Evolutionary conservation across 2,329 filamentous ascomycete species (phyloP).

Genomic region (Colletotrichum magnum): DNA sequence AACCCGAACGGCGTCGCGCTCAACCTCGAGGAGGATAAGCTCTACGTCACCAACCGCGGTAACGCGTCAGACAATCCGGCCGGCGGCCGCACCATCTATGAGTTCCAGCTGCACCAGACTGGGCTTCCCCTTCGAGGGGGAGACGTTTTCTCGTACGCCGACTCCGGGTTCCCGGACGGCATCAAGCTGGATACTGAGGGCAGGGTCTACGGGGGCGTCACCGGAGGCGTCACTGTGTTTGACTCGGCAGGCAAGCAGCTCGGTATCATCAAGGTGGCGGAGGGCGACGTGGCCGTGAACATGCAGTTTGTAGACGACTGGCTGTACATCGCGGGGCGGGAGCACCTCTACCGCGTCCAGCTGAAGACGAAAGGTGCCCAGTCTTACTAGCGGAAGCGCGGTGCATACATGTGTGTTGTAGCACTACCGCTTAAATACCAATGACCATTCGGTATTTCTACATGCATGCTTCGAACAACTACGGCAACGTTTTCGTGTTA

Average conservation of each 20-base stretch:
- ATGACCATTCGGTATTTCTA: no score
- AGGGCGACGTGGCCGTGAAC: constrained; percentile 39
- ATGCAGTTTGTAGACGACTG: constrained; percentile 40
- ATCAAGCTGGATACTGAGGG: constrained; percentile 39
- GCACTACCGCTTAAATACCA: no score
- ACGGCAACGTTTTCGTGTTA: no score
- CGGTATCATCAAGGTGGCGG: constrained; percentile 37
- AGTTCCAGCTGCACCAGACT: constrained; percentile 11
- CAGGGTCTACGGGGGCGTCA: constrained; percentile 37
- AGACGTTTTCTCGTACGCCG: constrained; percentile 38
- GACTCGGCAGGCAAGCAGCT: constrained; percentile 27
- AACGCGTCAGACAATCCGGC: constrained; percentile 40
- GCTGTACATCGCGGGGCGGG: constrained; percentile 37
- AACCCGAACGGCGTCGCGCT: constrained; percentile 42
- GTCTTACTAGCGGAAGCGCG: neutral
- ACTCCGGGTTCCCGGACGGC: constrained; percentile 42
- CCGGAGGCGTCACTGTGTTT: constrained; percentile 30
- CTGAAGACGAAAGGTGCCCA: constrained; percentile 13
- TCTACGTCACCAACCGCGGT: constrained; percentile 42
- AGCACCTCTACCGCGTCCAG: constrained; percentile 34
- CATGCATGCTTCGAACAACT: no score
- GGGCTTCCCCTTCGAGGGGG: constrained; percentile 13
- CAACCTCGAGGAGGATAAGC: constrained; percentile 36
- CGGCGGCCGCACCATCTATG: constrained; percentile 41
- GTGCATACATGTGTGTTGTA: no score